Evolutionary conservation across 2,329 filamentous ascomycete genomes (phyloP), one percentile per base, ranked within the genome.

Genomic region (Erysiphe pulchra): DNA sequence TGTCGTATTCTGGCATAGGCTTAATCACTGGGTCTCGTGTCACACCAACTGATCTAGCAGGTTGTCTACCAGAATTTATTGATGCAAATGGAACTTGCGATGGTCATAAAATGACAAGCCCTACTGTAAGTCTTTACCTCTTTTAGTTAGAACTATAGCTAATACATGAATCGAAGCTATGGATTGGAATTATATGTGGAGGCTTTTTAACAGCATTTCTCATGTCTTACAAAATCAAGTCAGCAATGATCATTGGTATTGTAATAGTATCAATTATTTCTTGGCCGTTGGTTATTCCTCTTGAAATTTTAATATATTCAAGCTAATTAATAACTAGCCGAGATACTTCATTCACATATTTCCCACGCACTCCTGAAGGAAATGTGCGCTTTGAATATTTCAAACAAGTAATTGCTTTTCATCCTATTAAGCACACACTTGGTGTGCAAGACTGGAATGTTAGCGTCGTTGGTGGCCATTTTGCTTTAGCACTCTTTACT

Each of bases 1-100:
- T 78, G 51, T 83, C 80, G 0, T 90, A 90, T 58, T 77, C 75
- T 41, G 85, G 85, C 47, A 86, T 93, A 54, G 84, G 85, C 14
- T 69, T 81, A 31, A 76, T 92, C 49, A 84, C 80, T 0, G 83
- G 83, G 12, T 50, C 28, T 73, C 73, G 4, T 18, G 65, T 70
- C 1, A 85, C 81, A 0, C 84, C 85, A 0, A 66, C 90, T 30
- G 71, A 82, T 33, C 67, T 92, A 40, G 84, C 74, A 1, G 85
- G 84, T 4, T 92, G 84, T 53, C 67, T 71, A 0, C 55, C 65
- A 0, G 66, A 76, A 42, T 66, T 66, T 44, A 61, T 73, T 17
- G 60, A 71, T 47, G 47, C 51, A 2, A 50, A 55, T 5, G 69
- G 68, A 14, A 63, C 68, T 52, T 78, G 74, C 50, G 55, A 61